These are phyloP conservation scores for Dipodascopsis uninucleata DNA, from an alignment of 805 yeast species.

Conservation along the genomic window DNA sequence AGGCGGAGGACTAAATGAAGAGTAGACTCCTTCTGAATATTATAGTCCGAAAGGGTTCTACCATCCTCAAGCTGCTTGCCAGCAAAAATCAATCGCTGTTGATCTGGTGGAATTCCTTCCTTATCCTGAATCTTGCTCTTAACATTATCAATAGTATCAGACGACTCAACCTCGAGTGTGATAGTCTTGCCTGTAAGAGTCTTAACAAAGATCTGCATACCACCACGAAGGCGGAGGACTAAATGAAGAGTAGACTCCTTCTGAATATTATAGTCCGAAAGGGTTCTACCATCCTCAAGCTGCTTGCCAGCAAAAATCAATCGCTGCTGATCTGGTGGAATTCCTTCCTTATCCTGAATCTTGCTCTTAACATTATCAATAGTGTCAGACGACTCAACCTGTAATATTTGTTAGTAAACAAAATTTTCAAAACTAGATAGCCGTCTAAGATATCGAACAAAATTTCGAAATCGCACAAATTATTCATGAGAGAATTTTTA, in stretches of 20 bases:
- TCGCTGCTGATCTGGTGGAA: conserved; percentile 98
- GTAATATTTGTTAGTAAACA: too few relatives aligned
- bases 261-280: conserved; percentile 96
- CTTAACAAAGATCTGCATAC: conserved; percentile 92
- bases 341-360: conserved; percentile 97
- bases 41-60: conserved; percentile 89
- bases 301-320: conserved; percentile 70
- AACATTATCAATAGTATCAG: conserved; percentile 93
- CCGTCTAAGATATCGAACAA: too few relatives aligned
- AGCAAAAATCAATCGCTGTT: conserved; percentile 90
- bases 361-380: conserved; percentile 96
- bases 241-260: conserved; percentile 95
- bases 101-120: conserved; percentile 97
- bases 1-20: conserved; percentile 79
- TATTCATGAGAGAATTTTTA: too few relatives aligned
- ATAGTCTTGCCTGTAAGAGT: conserved; percentile 88
- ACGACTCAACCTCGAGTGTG: conserved; percentile 85
- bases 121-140: conserved; percentile 93
- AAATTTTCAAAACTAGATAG: too few relatives aligned
- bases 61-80: conserved; percentile 97
- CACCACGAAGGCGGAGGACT: conserved; percentile 97
- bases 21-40: conserved; percentile 91
- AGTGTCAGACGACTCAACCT: conserved; percentile 96
- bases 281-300: conserved; percentile 75
- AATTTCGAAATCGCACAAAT: too few relatives aligned